Evolutionary conservation across 257 asterid genomes (phyloP).

Genomic region (Penstemon barbatus): DNA sequence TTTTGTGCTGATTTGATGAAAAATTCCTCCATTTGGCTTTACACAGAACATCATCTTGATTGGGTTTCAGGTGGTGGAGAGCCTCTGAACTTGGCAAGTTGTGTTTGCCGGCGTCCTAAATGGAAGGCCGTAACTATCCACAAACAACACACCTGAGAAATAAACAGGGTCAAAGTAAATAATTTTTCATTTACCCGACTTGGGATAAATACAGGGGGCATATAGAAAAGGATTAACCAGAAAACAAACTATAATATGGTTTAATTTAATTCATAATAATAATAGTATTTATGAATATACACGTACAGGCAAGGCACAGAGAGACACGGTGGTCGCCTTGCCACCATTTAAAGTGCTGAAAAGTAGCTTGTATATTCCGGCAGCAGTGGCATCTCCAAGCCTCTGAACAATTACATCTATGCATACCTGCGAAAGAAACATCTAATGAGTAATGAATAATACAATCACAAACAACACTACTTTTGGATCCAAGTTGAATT

Average conservation of each 20-base stretch:
- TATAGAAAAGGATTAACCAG: background rate
- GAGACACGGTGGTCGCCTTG: conserved; percentile 61
- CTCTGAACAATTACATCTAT: conserved; percentile 95
- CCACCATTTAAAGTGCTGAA: conserved; percentile 62
- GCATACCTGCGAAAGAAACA: conserved; percentile 59
- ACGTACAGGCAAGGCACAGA: conserved; percentile 81
- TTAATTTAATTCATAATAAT: background rate
- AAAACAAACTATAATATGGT: background rate
- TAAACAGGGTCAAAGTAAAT: conserved; percentile 2
- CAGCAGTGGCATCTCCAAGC: conserved; percentile 97
- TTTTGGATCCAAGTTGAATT: background rate
- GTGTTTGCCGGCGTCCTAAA: conserved; percentile 64
- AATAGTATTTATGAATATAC: background rate
- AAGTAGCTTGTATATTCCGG: conserved; percentile 85
- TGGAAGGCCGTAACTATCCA: conserved; percentile 75
- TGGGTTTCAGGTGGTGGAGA: conserved; percentile 35
- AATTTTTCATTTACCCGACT: background rate
- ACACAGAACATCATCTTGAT: conserved; percentile 33
- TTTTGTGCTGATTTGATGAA: background rate
- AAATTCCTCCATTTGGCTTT: background rate
- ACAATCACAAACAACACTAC: background rate
- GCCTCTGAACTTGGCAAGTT: conserved; percentile 57
- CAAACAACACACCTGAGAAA: conserved; percentile 58
- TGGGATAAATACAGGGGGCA: background rate
- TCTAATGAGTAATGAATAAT: background rate